A percentile compares a stretch with the other conserved stretches of the same genome.
Evolutionary conservation across 176 grass and related monocot genomes (phyloP).

Genomic region (maize (Zea mays)): Zm-B73-REFERENCE-NAM-5.0 NC_050104.1:150286501-150287000

Average conservation of each 20-base stretch:
- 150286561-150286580: too few species aligned
- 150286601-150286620: too few species aligned
- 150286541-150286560: too few species aligned
- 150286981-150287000: conserved; percentile 99
- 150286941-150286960: conserved; percentile 97
- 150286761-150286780: conserved; percentile 50
- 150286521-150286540: too few species aligned
- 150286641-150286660: too few species aligned
- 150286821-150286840: conserved; percentile 61
- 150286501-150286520: too few species aligned
- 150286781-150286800: conserved; percentile 71
- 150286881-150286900: conserved; percentile 98
- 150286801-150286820: conserved; percentile 41
- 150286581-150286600: too few species aligned
- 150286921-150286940: conserved; percentile 94
- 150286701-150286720: conserved; percentile 62
- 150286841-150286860: conserved; percentile 41
- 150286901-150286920: conserved; percentile 85
- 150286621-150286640: too few species aligned
- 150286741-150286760: conserved; percentile 55
- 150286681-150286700: conserved; percentile 62
- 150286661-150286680: conserved; percentile 1
- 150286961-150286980: conserved; percentile 99
- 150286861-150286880: conserved; percentile 73
- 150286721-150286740: conserved; percentile 76